phyloP scores from a whole-genome alignment of 345 rosid genomes.

The Boechera stricta region DNA sequence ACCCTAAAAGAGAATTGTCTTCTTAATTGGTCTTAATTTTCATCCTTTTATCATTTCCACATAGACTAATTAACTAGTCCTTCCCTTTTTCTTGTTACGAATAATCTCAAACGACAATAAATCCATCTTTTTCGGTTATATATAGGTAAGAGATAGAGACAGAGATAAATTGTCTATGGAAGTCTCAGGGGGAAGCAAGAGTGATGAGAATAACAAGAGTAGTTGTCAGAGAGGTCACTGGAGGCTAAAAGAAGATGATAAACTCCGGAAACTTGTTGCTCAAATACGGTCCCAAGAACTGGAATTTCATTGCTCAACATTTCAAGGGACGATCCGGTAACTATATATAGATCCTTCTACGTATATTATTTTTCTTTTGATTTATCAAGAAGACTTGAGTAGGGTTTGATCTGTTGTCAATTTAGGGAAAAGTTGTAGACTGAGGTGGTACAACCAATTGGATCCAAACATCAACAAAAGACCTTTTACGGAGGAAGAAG shows the following conservation, averaged over 20 bases:
- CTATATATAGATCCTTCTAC: neutral
- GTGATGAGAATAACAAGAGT: conserved; percentile 35
- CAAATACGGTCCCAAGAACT: conserved; percentile 53
- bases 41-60: conserved; percentile 9
- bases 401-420: neutral
- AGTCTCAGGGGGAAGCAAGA: conserved; percentile 30
- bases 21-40: neutral
- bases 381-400: neutral
- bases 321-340: conserved; percentile 58
- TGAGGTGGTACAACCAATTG: conserved; percentile 66
- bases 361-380: neutral
- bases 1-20: conserved; percentile 20
- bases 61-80: conserved; percentile 1
- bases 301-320: conserved; percentile 58
- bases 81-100: neutral
- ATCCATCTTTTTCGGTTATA: neutral
- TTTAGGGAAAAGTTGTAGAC: conserved; percentile 61
- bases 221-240: conserved; percentile 53
- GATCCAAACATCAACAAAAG: conserved; percentile 58
- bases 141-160: neutral
- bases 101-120: neutral
- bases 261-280: conserved; percentile 49
- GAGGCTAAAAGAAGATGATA: conserved; percentile 54
- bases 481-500: conserved; percentile 60
- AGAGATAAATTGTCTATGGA: conserved; percentile 15